phyloP scores from a whole-genome alignment of 1,139 yeast genomes.

The Kodamaea anthophila region DNA sequence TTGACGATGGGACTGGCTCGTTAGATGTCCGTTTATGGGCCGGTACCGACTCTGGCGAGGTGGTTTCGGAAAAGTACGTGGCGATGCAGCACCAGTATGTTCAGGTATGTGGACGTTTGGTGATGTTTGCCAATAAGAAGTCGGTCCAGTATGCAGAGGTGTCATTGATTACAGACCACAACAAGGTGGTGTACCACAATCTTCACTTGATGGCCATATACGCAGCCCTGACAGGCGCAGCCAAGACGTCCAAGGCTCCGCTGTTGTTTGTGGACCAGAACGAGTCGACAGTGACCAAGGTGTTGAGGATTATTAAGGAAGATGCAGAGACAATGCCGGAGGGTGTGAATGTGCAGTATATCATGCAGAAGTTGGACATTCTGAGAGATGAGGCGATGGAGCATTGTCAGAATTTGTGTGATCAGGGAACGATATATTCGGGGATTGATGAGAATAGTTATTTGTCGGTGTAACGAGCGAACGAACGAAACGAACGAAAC shows the following conservation, averaged over 20 bases:
- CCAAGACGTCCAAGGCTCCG: conserved; percentile 1
- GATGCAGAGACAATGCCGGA: conserved; percentile 57
- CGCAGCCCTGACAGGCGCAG: conserved; percentile 41
- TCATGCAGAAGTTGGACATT: conserved; percentile 52
- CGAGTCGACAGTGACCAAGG: conserved; percentile 32
- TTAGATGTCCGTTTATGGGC: conserved; percentile 68
- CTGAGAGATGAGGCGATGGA: conserved; percentile 42
- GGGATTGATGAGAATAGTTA: conserved; percentile 63
- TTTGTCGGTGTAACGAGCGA: conserved; percentile 17
- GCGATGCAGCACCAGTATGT: conserved; percentile 46
- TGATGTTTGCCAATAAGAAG: conserved; percentile 62
- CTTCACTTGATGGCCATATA: conserved; percentile 66
- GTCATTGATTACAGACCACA: conserved; percentile 57
- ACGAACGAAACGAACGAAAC: too few species aligned
- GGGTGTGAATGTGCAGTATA: conserved; percentile 62
- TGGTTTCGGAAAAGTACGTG: conserved; percentile 27
- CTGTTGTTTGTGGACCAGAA: conserved; percentile 13
- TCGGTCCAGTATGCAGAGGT: conserved; percentile 61
- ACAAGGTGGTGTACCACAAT: conserved; percentile 72
- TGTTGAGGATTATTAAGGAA: conserved; percentile 45
- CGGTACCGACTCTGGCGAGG: conserved; percentile 41
- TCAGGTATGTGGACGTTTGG: conserved; percentile 64
- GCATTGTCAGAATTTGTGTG: conserved; percentile 49
- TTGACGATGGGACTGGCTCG: conserved; percentile 86
- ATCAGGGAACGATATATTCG: conserved; percentile 59